These are phyloP conservation scores for Pelargonium australe DNA, from an alignment of 441 rosid genomes.

Conservation along the genomic window DNA sequence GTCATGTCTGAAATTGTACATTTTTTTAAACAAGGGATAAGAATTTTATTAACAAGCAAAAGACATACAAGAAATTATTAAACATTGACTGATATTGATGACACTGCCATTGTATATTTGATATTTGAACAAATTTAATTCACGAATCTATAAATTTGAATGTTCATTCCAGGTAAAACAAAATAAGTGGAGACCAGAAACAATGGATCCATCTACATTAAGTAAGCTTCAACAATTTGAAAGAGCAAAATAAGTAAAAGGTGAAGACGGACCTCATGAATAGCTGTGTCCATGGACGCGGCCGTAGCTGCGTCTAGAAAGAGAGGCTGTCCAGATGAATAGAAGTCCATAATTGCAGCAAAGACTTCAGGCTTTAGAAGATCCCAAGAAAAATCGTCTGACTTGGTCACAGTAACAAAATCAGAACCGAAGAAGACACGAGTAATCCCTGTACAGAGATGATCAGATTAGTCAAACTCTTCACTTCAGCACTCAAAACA, in stretches of 20 bases:
- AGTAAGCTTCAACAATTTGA: background rate
- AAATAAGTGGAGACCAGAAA: too few species aligned
- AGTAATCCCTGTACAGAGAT: constrained; percentile 45
- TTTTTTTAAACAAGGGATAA: too few species aligned
- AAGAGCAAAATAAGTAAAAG: constrained; percentile 9
- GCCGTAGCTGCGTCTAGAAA: constrained; percentile 64
- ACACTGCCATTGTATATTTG: too few species aligned
- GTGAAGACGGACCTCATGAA: constrained; percentile 49
- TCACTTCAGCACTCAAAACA: constrained; percentile 7
- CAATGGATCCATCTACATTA: background rate
- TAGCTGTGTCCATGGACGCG: constrained; percentile 80
- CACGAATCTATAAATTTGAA: too few species aligned
- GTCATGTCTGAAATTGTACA: background rate
- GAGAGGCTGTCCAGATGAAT: constrained; percentile 76
- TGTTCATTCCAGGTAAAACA: too few species aligned
- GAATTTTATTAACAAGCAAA: too few species aligned
- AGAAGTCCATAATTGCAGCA: constrained; percentile 91
- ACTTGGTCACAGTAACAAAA: constrained; percentile 87
- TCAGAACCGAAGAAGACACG: constrained; percentile 88
- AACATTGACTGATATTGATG: too few species aligned
- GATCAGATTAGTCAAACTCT: constrained; percentile 1
- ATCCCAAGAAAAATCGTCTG: constrained; percentile 81
- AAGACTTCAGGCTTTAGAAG: constrained; percentile 77
- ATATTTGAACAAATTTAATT: too few species aligned
- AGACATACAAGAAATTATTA: too few species aligned